Evolutionary conservation across 129 eudicot species (phyloP).

Genomic region (Erigeron canadensis): DNA sequence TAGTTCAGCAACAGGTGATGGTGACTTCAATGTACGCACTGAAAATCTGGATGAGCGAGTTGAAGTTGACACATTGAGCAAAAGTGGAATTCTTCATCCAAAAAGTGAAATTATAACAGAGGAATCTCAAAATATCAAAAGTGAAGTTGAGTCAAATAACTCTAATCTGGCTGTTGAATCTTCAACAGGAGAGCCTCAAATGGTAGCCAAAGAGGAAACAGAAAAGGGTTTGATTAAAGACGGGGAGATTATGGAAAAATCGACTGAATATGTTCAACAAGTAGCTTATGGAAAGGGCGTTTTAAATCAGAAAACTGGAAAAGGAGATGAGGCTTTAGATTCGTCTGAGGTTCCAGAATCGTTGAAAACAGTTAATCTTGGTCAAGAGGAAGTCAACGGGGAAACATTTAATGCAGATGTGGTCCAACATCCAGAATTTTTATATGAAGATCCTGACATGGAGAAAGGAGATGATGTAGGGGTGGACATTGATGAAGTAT

Average conservation of each 20-base stretch:
- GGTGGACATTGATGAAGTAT: constrained; percentile 49
- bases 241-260: constrained; percentile 19
- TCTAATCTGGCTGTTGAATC: constrained; percentile 4
- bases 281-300: constrained; percentile 24
- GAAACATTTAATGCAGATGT: constrained; percentile 12
- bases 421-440: constrained; percentile 7
- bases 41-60: constrained; percentile 15
- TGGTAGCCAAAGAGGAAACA: not conserved
- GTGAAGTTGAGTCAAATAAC: not conserved
- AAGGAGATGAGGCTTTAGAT: constrained; percentile 24
- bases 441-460: constrained; percentile 31
- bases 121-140: constrained; percentile 4
- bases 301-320: constrained; percentile 26
- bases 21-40: constrained; percentile 5
- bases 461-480: constrained; percentile 35
- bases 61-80: constrained; percentile 19
- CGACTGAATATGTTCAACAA: constrained; percentile 23
- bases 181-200: not conserved
- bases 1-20: constrained; percentile 24
- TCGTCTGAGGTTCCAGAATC: constrained; percentile 21
- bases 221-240: constrained; percentile 17
- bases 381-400: constrained; percentile 17
- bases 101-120: constrained; percentile 17
- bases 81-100: constrained; percentile 21
- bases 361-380: constrained; percentile 7